These are phyloP conservation scores for Sporisorium exsertum DNA, from an alignment of 1,284 basidiomycete genomes.

Conservation along the genomic window DNA sequence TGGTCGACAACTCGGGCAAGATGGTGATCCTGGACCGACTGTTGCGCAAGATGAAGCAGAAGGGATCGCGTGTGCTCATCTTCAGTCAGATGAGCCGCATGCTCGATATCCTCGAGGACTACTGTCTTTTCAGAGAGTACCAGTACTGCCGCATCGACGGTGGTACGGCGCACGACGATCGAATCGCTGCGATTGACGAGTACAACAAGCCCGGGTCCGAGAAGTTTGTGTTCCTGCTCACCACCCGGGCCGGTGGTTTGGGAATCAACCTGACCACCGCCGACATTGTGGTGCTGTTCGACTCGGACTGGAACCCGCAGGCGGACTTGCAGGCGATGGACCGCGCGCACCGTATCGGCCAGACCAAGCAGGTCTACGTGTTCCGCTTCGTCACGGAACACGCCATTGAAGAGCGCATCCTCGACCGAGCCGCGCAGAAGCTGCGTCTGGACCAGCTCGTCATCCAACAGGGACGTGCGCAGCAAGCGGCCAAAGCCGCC, in stretches of 20 bases:
- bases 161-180: constrained; percentile 93
- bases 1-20: constrained; percentile 94
- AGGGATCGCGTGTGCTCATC: constrained; percentile 93
- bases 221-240: constrained; percentile 96
- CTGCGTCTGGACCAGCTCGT: constrained; percentile 94
- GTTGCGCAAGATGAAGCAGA: constrained; percentile 83
- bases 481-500: constrained; percentile 75
- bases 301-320: constrained; percentile 99
- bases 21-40: constrained; percentile 98
- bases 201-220: constrained; percentile 96
- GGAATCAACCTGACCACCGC: constrained; percentile 97
- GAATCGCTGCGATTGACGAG: constrained; percentile 94
- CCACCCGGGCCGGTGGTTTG: constrained; percentile 96
- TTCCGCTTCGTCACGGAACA: constrained; percentile 97
- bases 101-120: constrained; percentile 95
- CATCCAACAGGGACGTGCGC: constrained; percentile 90
- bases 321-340: constrained; percentile 99
- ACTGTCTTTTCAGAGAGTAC: constrained; percentile 90
- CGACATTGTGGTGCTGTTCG: constrained; percentile 96
- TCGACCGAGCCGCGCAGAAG: constrained; percentile 96
- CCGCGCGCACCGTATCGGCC: constrained; percentile 96
- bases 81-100: constrained; percentile 99
- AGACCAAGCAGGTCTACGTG: constrained; percentile 98
- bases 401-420: constrained; percentile 95
- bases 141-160: constrained; percentile 95